phyloP scores from a whole-genome alignment of 2,329 filamentous ascomycete genomes.

The Talaromyces atroroseus region DNA sequence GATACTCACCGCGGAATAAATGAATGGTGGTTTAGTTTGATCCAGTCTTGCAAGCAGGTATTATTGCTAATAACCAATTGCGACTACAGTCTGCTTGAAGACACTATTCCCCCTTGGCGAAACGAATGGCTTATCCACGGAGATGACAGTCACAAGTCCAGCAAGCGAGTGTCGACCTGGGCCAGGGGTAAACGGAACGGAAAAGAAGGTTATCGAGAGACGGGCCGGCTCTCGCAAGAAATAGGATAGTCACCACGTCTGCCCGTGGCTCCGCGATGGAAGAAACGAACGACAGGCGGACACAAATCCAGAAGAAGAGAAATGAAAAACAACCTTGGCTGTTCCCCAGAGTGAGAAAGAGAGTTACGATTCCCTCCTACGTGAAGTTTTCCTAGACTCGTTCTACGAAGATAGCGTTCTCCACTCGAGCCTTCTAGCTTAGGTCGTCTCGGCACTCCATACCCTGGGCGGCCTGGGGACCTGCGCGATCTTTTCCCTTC shows the following conservation, averaged over 20 bases:
- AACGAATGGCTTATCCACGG: slow-evolving; percentile 3
- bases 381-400: slow-evolving; percentile 14
- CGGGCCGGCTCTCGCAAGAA: slow-evolving; percentile 27
- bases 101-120: not conserved
- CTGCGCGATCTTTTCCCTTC: not conserved
- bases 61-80: not conserved
- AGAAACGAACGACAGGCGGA: slow-evolving; percentile 19
- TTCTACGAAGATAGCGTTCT: slow-evolving; percentile 8
- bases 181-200: slow-evolving; percentile 11
- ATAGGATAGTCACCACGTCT: slow-evolving; percentile 26
- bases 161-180: slow-evolving; percentile 20
- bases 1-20: not conserved
- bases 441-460: not conserved
- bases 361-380: not conserved
- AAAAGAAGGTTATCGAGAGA: slow-evolving; percentile 23
- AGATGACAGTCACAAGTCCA: slow-evolving; percentile 21
- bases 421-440: slow-evolving; percentile 7
- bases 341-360: not conserved
- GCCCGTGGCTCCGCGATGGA: slow-evolving; percentile 19
- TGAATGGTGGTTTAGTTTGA: not conserved
- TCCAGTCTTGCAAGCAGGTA: not conserved
- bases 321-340: slow-evolving; percentile 15
- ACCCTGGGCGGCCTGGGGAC: not conserved
- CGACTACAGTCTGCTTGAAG: not conserved
- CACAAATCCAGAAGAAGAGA: slow-evolving; percentile 3